Evolutionary conservation across 176 grass and related monocot species (phyloP).

Genomic region (Phoenix dactylifera): DNA sequence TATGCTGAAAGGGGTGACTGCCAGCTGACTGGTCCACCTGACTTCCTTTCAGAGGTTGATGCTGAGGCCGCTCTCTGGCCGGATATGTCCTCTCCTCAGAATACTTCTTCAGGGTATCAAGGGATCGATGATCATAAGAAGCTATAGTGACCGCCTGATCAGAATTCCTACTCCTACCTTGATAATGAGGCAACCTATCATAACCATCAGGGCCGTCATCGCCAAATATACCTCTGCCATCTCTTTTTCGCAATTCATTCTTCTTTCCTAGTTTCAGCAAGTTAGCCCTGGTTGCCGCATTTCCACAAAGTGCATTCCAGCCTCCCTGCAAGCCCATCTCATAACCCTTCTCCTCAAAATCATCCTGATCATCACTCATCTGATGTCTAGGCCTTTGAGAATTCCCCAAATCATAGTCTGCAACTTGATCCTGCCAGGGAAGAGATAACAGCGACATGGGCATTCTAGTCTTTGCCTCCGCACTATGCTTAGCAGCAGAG

Average conservation of each 20-base stretch:
- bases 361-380: slow-evolving; percentile 16
- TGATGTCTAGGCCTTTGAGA: slow-evolving; percentile 23
- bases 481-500: not conserved
- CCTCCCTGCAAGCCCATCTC: slow-evolving; percentile 19
- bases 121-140: slow-evolving; percentile 38
- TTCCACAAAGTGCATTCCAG: not conserved
- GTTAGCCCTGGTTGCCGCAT: slow-evolving; percentile 10
- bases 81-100: slow-evolving; percentile 34
- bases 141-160: slow-evolving; percentile 61
- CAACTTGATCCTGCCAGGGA: slow-evolving; percentile 18
- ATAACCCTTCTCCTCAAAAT: slow-evolving; percentile 23
- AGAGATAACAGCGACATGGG: not conserved
- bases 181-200: slow-evolving; percentile 27
- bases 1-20: not conserved
- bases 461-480: not conserved
- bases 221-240: slow-evolving; percentile 29
- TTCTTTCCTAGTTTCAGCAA: slow-evolving; percentile 48
- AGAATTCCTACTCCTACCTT: slow-evolving; percentile 27
- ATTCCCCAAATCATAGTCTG: slow-evolving; percentile 23
- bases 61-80: slow-evolving; percentile 12
- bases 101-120: slow-evolving; percentile 38
- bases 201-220: slow-evolving; percentile 32
- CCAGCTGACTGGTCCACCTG: slow-evolving; percentile 29
- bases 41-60: slow-evolving; percentile 29
- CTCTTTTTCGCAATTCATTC: slow-evolving; percentile 35